A percentile compares a stretch with the other conserved stretches of the same genome.
Conservation (phyloP, 2,329 filamentous ascomycete species). For the Cryphonectria naterciae region DNA sequence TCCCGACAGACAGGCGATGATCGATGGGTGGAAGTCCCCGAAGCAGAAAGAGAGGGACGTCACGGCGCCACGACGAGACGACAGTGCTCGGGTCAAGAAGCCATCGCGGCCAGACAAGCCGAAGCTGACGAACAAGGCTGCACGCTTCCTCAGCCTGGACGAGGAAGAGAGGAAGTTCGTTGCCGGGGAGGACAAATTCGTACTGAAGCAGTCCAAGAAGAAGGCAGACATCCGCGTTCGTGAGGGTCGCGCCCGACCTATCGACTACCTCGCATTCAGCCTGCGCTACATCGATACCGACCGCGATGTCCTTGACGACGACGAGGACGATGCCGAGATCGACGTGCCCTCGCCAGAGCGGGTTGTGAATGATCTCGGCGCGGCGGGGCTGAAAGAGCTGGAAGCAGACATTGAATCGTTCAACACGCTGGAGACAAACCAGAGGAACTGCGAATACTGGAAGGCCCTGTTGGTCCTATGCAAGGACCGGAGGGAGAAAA, state of each 20-base stretch:
- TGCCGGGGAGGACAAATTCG: conserved; percentile 93
- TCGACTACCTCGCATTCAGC: conserved; percentile 92
- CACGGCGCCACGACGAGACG: conserved; percentile 59
- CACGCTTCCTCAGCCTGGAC: conserved; percentile 69
- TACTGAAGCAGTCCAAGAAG: conserved; percentile 95
- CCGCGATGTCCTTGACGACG: conserved; percentile 83
- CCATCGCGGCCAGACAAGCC: conserved; percentile 41
- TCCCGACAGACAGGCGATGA: conserved; percentile 59
- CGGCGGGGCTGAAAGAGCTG: conserved; percentile 71
- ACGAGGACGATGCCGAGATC: conserved; percentile 72
- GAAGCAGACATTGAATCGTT: conserved; percentile 84
- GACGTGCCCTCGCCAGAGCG: conserved; percentile 78
- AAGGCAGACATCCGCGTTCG: conserved; percentile 95
- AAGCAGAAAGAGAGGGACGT: conserved; percentile 47
- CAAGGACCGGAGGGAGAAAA: conserved; percentile 71
- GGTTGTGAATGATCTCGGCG: conserved; percentile 75
- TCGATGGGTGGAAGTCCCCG: conserved; percentile 50
- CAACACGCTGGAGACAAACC: conserved; percentile 76
- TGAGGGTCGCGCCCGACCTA: conserved; percentile 85
- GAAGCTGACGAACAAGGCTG: conserved; percentile 36
- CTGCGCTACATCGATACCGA: conserved; percentile 86
- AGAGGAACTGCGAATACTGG: conserved; percentile 86
- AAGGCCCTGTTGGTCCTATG: conserved; percentile 86
- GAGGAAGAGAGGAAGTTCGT: conserved; percentile 84
- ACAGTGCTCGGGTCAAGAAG: conserved; percentile 61